Evolutionary conservation across 2,329 filamentous ascomycete species (phyloP).

Genomic region (Botryotinia narcissicola): DNA sequence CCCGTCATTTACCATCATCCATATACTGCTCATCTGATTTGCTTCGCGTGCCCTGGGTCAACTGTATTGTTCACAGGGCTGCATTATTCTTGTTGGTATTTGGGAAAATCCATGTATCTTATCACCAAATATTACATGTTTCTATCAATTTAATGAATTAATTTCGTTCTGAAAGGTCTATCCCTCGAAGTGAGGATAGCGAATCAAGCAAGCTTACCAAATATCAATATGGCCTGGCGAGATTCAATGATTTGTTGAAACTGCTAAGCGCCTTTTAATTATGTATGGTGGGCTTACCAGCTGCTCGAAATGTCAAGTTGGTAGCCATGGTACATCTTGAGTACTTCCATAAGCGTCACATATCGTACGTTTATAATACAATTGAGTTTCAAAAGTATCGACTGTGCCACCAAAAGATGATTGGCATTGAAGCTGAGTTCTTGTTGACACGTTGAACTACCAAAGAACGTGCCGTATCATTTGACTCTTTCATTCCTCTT

Average conservation of each 20-base stretch:
- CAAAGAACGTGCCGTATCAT: background rate
- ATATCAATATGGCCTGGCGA: background rate
- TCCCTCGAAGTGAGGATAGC: background rate
- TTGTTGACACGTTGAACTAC: constrained; percentile 3
- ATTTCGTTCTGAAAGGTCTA: background rate
- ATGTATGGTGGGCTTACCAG: background rate
- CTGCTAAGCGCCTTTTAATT: background rate
- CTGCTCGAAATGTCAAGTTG: constrained; percentile 12
- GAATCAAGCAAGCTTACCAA: background rate
- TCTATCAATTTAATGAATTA: background rate
- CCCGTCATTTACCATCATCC: constrained; percentile 8
- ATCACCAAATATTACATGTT: background rate
- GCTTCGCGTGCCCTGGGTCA: constrained; percentile 13
- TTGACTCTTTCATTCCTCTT: background rate
- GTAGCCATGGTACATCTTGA: constrained; percentile 13
- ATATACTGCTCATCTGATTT: constrained; percentile 19
- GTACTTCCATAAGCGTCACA: constrained; percentile 15
- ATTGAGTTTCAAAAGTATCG: background rate
- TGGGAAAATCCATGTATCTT: constrained; percentile 2
- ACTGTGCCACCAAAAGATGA: background rate
- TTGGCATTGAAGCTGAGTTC: constrained; percentile 5
- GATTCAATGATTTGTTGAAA: background rate
- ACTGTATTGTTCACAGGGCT: constrained; percentile 15
- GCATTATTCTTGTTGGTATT: constrained; percentile 8
- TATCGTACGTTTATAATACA: constrained; percentile 20